These are phyloP conservation scores for Wickerhamomyces chaumierensis DNA, from an alignment of 805 yeast genomes.

Conservation along the genomic window DNA sequence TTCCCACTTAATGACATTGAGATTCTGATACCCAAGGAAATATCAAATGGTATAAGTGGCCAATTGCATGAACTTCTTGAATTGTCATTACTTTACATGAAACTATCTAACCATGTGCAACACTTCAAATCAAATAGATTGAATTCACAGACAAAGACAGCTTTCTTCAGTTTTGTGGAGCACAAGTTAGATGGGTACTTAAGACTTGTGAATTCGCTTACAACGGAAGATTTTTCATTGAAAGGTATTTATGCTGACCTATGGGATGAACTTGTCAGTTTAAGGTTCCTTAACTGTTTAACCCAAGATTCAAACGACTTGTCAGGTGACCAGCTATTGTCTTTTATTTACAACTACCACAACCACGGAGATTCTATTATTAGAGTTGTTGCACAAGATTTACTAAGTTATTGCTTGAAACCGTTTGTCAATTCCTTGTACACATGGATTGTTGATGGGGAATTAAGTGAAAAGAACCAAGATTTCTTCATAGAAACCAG, in stretches of 20 bases:
- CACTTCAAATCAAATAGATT: slow-evolving; percentile 17
- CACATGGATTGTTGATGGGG: slow-evolving; percentile 65
- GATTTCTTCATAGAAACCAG: slow-evolving; percentile 42
- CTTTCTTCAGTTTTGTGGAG: slow-evolving; percentile 40
- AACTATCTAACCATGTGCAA: slow-evolving; percentile 25
- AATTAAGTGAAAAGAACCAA: slow-evolving; percentile 36
- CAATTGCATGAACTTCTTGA: slow-evolving; percentile 50
- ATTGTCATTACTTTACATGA: slow-evolving; percentile 56
- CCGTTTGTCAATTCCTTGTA: slow-evolving; percentile 54
- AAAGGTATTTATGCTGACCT: slow-evolving; percentile 25
- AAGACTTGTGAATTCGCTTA: slow-evolving; percentile 30
- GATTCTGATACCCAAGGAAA: slow-evolving; percentile 34
- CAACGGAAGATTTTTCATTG: slow-evolving; percentile 25
- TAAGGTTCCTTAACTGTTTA: slow-evolving; percentile 47
- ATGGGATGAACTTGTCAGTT: slow-evolving; percentile 36
- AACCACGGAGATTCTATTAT: slow-evolving; percentile 56
- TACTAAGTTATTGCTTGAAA: slow-evolving; percentile 34
- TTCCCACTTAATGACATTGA: slow-evolving; percentile 30
- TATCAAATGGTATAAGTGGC: slow-evolving; percentile 47
- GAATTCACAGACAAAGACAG: slow-evolving; percentile 47
- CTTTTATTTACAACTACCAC: slow-evolving; percentile 36
- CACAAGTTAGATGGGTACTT: slow-evolving; percentile 31
- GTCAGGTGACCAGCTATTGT: slow-evolving; percentile 41
- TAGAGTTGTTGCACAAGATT: slow-evolving; percentile 26
- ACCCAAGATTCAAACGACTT: slow-evolving; percentile 20